Evolutionary conservation across 2,329 filamentous ascomycete genomes (phyloP), one percentile per base, ranked within the genome.

Genomic region (Pseudogymnoascus sp.): DNA sequence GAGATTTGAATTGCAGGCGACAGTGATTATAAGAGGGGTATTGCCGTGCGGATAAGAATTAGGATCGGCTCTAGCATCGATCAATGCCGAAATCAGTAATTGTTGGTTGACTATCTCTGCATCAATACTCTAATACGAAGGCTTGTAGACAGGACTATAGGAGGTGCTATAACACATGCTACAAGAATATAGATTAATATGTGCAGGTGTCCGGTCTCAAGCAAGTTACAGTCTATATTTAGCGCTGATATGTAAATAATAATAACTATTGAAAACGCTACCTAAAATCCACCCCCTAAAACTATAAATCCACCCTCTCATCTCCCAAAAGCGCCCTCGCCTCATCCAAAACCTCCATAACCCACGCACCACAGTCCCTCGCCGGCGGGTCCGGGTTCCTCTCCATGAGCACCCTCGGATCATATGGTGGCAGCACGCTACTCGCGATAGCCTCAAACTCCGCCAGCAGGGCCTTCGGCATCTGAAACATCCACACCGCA

Each of bases 311-410:
- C 47, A 17, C 47, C 47, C 9, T 15, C 26, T 33, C 33, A 17
- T 54, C 47, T 4, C 26, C 9, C 5, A 54, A 33, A 13, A 33
- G 26, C 10, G 9, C 9, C 6, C 9, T 31, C 47, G 15, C 15
- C 29, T 10, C 1, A 17, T 54, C 47, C 47, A 54, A 54, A 21
- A 54, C 72, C 77, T 31, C 73, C 70, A 69, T 87, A 84, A 59
- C 26, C 47, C 47, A 33, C n/a, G 9, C 17, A 15, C 47, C 47
- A 17, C 47, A 54, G 4, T 54, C 47, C 29, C 47, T 54, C n/a
- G 29, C 47, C 1, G 47, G 47, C 9, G 47, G 47, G 9, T 54
- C 26, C 6, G 47, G 47, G 9, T 54, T 54, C 47, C 47, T 33
- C n/a, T 54, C 47, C n/a, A 21, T 11, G 1, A 54, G 47, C 47